A percentile compares a stretch with the other conserved stretches of the same genome.
phyloP scores from a whole-genome alignment of 83 land plant genomes.

The Diphasiastrum complanatum region DNA sequence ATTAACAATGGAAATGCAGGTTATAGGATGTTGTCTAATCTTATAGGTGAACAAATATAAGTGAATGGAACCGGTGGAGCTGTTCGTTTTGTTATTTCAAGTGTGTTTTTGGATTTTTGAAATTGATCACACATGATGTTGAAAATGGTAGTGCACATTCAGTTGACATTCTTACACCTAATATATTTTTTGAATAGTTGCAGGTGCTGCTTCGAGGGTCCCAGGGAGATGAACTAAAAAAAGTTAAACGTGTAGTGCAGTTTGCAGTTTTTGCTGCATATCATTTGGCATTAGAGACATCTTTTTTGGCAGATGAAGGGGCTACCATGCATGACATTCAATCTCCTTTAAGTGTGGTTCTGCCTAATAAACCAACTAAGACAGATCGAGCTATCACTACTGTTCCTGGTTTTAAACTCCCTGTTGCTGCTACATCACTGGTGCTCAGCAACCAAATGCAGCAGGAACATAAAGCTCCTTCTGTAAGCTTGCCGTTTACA shows the following conservation, averaged over 20 bases:
- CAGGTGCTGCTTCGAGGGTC: constrained; percentile 73
- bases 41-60: no score
- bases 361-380: constrained; percentile 50
- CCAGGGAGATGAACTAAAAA: constrained; percentile 60
- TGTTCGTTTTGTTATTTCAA: no score
- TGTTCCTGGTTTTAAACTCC: constrained; percentile 39
- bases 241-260: constrained; percentile 57
- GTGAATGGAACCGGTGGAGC: no score
- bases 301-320: constrained; percentile 69
- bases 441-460: constrained; percentile 7
- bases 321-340: constrained; percentile 45
- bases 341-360: constrained; percentile 60
- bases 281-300: constrained; percentile 79
- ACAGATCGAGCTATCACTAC: constrained; percentile 60
- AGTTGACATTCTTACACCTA: no score
- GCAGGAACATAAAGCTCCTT: no score
- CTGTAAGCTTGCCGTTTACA: no score
- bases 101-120: no score
- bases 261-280: constrained; percentile 68
- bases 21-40: no score
- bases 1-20: no score
- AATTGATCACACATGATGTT: no score
- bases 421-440: not conserved
- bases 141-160: no score
- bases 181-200: no score